Evolutionary conservation across 345 rosid genomes (phyloP), one percentile per base, ranked within the genome.

Genomic region (Cochlearia excelsa): DNA sequence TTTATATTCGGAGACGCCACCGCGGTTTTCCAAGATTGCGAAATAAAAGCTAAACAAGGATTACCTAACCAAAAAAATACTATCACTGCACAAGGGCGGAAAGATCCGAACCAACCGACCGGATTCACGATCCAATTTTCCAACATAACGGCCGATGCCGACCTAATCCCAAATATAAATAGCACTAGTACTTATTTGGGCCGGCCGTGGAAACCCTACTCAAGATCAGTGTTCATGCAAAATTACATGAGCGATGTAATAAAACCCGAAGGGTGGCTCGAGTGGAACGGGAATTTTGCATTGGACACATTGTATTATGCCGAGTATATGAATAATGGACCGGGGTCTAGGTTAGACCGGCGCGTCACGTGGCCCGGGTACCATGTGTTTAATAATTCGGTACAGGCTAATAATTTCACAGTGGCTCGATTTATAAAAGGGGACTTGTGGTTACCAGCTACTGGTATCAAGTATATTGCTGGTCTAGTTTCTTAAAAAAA

Each of bases 121-220:
- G 99, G 97, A 4, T 82, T 86, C 79, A 84, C 89, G n/a, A 74
- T 92, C 66, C 97, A 92, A 59, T 87, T 82, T 52, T 79, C 97
- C 71, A 84, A 79, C 27, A 82, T 92, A 34, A 62, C 90, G 0
- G 83, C 91, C 7, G 95, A 89, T 59, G 62, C 72, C 26, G 94
- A 82, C 40, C 73, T 86, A 38, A 23, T 75, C 33, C 86, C 84
- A 3, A 68, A 23, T 4, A 27, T 77, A 42, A 77, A 68, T 69
- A 58, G 78, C 0, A 80, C 84, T 0, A 26, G 39, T 49, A 86
- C 88, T 28, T 92, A 82, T 73, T 82, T 92, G 2, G 99, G 97
- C 3, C 67, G 97, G 35, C 99, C 99, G 0, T 92, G 97, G 99
- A 89, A 87, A 56, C 54, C 61, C 1, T 89, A 80, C 61, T 89